phyloP scores from a whole-genome alignment of 352 stramenopile species.

The Phytopythium oedochilum region DNA sequence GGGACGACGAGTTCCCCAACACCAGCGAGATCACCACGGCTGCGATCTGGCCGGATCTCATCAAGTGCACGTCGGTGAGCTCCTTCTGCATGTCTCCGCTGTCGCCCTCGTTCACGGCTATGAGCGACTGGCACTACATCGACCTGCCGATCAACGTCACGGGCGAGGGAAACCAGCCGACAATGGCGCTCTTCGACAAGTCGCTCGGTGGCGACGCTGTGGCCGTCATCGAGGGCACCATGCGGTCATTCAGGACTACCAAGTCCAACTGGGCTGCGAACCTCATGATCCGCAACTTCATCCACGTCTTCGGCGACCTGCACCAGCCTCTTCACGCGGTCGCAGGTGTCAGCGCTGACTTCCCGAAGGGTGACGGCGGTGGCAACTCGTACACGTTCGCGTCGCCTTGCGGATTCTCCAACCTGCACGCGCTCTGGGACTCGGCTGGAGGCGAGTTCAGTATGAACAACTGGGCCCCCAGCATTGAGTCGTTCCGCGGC shows the following conservation, averaged over 20 bases:
- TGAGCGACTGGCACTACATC: slow-evolving; percentile 70
- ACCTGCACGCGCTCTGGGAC: slow-evolving; percentile 69
- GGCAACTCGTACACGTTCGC: slow-evolving; percentile 59
- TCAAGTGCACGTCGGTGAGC: slow-evolving; percentile 47
- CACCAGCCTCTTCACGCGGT: slow-evolving; percentile 62
- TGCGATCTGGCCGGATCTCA: slow-evolving; percentile 50
- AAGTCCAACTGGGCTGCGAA: slow-evolving; percentile 63
- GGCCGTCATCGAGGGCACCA: slow-evolving; percentile 32
- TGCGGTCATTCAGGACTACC: slow-evolving; percentile 56
- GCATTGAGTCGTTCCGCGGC: slow-evolving; percentile 18
- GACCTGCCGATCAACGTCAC: slow-evolving; percentile 55
- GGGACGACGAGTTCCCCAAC: slow-evolving; percentile 56
- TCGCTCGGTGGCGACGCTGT: slow-evolving; percentile 42
- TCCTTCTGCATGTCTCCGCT: slow-evolving; percentile 27
- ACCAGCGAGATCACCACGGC: slow-evolving; percentile 37
- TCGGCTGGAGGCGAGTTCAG: slow-evolving; percentile 42
- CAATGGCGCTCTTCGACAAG: slow-evolving; percentile 49
- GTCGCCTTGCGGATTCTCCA: slow-evolving; percentile 40
- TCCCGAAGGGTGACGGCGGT: slow-evolving; percentile 46
- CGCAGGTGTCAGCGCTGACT: slow-evolving; percentile 31
- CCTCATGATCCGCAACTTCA: slow-evolving; percentile 56
- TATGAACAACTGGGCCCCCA: slow-evolving; percentile 46
- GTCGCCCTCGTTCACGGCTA: slow-evolving; percentile 38
- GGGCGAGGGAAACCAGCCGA: slow-evolving; percentile 26
- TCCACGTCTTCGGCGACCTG: slow-evolving; percentile 64